phyloP scores from a whole-genome alignment of 75 land plant species.

The Selaginella moellendorffii region DNA sequence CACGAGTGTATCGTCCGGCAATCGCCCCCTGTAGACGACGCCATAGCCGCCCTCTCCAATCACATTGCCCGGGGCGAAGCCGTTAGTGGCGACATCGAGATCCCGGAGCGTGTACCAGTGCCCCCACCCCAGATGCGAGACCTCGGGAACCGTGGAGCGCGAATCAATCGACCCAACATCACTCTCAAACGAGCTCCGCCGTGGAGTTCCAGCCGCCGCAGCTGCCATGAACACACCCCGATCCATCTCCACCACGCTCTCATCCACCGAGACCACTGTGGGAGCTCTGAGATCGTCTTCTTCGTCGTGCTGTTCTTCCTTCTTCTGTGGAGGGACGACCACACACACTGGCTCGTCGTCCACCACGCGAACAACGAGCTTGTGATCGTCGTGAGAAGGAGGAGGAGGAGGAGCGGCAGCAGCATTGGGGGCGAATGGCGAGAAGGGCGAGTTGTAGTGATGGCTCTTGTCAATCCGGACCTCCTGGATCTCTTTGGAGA shows the following conservation, averaged over 20 bases:
- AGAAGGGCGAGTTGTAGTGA: neutral
- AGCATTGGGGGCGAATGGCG: neutral
- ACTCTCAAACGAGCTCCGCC: neutral
- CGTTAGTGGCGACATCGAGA: constrained; percentile 43
- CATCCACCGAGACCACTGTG: neutral
- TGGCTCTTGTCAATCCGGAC: neutral
- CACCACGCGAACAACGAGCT: neutral
- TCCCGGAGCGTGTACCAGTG: constrained; percentile 56
- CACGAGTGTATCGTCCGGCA: constrained; percentile 40
- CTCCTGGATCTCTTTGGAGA: constrained; percentile 9
- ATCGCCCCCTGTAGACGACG: constrained; percentile 39
- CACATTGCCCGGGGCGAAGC: constrained; percentile 45
- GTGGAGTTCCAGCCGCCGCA: neutral
- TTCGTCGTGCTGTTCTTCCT: neutral
- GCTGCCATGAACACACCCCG: no score
- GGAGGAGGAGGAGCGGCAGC: neutral
- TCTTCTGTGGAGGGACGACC: neutral
- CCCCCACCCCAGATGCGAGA: constrained; percentile 62
- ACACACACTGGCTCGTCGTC: no score
- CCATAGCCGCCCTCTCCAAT: constrained; percentile 80
- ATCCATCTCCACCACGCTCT: neutral
- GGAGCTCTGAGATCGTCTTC: neutral
- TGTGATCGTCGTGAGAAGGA: neutral
- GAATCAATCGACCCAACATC: constrained; percentile 27
- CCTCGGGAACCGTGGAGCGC: constrained; percentile 39